Conservation (phyloP, 2,329 filamentous ascomycete species). For the Claviceps pusilla region DNA sequence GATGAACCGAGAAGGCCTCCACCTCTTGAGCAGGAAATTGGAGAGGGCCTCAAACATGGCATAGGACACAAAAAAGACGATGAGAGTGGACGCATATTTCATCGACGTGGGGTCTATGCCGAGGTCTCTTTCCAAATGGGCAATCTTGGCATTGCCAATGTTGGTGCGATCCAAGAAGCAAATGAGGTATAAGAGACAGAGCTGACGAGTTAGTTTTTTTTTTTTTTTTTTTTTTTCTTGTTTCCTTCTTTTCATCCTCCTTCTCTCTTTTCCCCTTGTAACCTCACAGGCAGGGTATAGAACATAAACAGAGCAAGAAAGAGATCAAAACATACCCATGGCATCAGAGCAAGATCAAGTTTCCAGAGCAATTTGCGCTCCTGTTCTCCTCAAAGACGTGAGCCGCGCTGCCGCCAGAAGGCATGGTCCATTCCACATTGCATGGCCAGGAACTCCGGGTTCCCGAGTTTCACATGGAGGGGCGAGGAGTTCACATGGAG, state of each 20-base stretch:
- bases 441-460: too few relatives aligned
- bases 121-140: constrained; percentile 23
- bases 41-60: constrained; percentile 63
- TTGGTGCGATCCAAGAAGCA: constrained; percentile 66
- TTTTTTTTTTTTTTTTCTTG: too few relatives aligned
- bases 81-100: constrained; percentile 61
- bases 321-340: constrained; percentile 28
- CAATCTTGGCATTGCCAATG: constrained; percentile 55
- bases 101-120: constrained; percentile 42
- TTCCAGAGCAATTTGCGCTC: constrained; percentile 48
- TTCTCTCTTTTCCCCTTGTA: too few relatives aligned
- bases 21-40: constrained; percentile 64
- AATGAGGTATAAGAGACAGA: constrained; percentile 58
- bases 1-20: constrained; percentile 65
- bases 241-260: too few relatives aligned
- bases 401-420: too few relatives aligned
- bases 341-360: constrained; percentile 45
- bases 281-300: too few relatives aligned
- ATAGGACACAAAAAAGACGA: constrained; percentile 81
- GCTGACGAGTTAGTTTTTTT: constrained; percentile 19
- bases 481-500: too few relatives aligned
- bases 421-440: too few relatives aligned
- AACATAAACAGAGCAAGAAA: neutral
- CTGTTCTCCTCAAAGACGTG: constrained; percentile 19
- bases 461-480: too few relatives aligned